Evolutionary conservation across 495 filamentous ascomycete species (phyloP).

Genomic region (Oleoguttula mirabilis): DNA sequence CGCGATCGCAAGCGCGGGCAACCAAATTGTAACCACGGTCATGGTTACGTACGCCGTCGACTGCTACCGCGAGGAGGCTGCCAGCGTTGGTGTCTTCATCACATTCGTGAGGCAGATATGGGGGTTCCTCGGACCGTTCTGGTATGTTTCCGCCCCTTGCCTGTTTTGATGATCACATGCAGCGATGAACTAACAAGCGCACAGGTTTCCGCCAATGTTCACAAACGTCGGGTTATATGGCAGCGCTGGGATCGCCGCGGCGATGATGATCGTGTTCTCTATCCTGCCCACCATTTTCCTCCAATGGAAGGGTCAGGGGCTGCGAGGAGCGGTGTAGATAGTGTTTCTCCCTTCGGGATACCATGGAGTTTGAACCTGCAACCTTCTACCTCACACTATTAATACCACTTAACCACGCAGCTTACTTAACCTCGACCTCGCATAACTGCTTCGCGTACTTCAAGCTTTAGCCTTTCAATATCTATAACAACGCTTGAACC

Average conservation of each 20-base stretch:
- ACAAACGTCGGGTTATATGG: neutral
- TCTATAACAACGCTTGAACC: too few species aligned
- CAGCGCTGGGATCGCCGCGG: neutral
- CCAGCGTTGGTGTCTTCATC: conserved; percentile 44
- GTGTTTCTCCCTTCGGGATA: too few species aligned
- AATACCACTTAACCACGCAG: too few species aligned
- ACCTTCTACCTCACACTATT: too few species aligned
- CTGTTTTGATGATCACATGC: too few species aligned
- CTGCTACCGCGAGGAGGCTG: conserved; percentile 38
- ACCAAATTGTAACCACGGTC: conserved; percentile 45
- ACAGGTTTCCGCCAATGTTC: neutral
- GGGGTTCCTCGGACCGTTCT: conserved; percentile 39
- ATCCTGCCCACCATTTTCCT: neutral
- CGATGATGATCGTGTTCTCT: neutral
- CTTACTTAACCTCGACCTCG: too few species aligned
- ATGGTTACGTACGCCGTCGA: conserved; percentile 44
- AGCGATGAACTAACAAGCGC: neutral
- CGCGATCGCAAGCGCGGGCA: conserved; percentile 39
- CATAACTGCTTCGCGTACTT: too few species aligned
- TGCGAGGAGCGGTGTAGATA: too few species aligned
- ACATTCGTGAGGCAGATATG: conserved; percentile 41
- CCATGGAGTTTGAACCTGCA: too few species aligned
- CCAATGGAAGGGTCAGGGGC: neutral
- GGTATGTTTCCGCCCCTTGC: neutral
- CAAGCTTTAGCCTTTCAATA: too few species aligned